These are phyloP conservation scores for Papiliotrema fonsecae DNA, from an alignment of 1,284 basidiomycete genomes.

Conservation along the genomic window DNA sequence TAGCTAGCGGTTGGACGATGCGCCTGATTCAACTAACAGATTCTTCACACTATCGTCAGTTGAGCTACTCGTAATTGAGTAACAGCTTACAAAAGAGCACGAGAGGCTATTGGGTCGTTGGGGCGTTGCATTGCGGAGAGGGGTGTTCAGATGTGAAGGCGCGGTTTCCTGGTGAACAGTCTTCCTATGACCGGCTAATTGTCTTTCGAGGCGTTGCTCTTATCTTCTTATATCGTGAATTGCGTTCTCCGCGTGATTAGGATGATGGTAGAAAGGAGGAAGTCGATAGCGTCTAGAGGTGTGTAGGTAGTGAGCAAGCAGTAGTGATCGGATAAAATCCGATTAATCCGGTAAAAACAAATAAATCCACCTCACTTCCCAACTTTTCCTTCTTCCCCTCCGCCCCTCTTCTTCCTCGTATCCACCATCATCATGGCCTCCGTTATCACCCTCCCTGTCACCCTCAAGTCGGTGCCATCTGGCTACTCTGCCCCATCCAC, in stretches of 20 bases:
- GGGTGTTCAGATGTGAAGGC: not conserved
- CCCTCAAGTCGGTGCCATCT: slow-evolving; percentile 42
- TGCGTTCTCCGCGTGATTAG: no score
- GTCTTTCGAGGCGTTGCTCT: not conserved
- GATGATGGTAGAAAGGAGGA: no score
- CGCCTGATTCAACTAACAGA: slow-evolving; percentile 28
- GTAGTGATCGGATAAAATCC: no score
- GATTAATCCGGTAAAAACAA: no score
- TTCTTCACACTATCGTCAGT: slow-evolving; percentile 40
- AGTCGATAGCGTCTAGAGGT: no score
- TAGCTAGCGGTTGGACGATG: slow-evolving; percentile 1
- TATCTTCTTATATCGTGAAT: no score
- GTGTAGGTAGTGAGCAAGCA: no score
- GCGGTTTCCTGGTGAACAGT: not conserved
- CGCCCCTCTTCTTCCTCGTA: no score
- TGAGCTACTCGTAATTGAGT: slow-evolving; percentile 4
- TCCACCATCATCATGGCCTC: no score
- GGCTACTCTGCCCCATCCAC: slow-evolving; percentile 43
- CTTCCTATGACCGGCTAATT: no score
- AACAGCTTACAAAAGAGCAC: slow-evolving; percentile 42
- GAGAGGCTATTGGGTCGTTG: slow-evolving; percentile 36
- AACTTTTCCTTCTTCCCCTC: no score
- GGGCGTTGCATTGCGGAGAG: slow-evolving; percentile 25
- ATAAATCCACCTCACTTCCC: no score
- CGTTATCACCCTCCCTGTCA: slow-evolving; percentile 42